phyloP scores from a whole-genome alignment of 805 yeast genomes.

The Pichia nanzhaoensis region DNA sequence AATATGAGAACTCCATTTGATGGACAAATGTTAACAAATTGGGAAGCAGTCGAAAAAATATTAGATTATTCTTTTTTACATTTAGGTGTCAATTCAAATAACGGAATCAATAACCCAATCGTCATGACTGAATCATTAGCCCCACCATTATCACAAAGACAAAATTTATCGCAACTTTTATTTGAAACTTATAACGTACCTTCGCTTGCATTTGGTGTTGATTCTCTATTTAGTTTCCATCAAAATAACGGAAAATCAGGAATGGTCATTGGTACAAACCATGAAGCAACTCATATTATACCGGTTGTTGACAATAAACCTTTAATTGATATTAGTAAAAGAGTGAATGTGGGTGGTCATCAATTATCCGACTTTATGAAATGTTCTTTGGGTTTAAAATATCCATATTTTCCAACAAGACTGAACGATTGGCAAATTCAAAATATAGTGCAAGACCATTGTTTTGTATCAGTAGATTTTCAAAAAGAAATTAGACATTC shows the following conservation, averaged over 20 bases:
- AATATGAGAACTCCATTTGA: constrained; percentile 79
- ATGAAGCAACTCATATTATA: constrained; percentile 73
- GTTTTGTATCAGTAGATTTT: constrained; percentile 70
- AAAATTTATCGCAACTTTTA: constrained; percentile 68
- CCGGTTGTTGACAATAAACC: constrained; percentile 77
- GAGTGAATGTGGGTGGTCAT: constrained; percentile 91
- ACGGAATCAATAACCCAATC: constrained; percentile 67
- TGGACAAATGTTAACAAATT: constrained; percentile 78
- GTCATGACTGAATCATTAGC: constrained; percentile 76
- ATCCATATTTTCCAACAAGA: constrained; percentile 85
- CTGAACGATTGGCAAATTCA: constrained; percentile 58
- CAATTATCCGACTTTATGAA: constrained; percentile 59
- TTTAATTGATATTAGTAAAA: constrained; percentile 55
- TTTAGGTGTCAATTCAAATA: constrained; percentile 52
- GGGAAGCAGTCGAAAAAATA: constrained; percentile 83
- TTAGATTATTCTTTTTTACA: constrained; percentile 81
- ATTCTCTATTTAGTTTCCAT: constrained; percentile 70
- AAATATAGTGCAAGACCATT: constrained; percentile 62
- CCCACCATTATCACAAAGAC: constrained; percentile 62
- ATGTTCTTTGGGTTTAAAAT: constrained; percentile 64
- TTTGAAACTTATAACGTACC: constrained; percentile 82
- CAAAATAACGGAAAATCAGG: constrained; percentile 57
- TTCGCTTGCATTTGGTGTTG: constrained; percentile 73
- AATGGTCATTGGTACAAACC: constrained; percentile 74
- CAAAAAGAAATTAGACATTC: constrained; percentile 50